Conservation (phyloP, 208 protist genomes). For the Crithidia brevicula region DNA sequence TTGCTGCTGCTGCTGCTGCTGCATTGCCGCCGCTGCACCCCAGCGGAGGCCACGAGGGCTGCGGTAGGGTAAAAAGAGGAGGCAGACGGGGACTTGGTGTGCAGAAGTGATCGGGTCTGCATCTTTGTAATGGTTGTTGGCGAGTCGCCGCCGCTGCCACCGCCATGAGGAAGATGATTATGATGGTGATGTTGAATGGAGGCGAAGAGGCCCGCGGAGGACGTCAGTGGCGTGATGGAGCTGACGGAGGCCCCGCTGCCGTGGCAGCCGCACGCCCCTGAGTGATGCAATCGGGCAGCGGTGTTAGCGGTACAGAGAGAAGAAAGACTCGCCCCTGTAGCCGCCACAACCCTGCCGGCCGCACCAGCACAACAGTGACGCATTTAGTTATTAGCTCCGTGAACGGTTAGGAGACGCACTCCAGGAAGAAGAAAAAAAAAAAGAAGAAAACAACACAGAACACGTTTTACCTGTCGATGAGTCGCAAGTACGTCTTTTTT, state of each 20-base stretch:
- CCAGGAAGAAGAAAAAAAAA: neutral
- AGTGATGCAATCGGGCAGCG: neutral
- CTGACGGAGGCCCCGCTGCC: too few species aligned
- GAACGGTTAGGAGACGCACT: neutral
- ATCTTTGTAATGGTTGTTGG: too few species aligned
- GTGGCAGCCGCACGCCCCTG: neutral
- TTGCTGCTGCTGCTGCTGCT: constrained; percentile 24
- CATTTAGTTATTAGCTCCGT: neutral
- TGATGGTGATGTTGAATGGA: too few species aligned
- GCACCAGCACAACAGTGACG: neutral
- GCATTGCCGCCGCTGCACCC: constrained; percentile 2
- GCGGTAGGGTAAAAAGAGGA: neutral
- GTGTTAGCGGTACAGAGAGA: neutral
- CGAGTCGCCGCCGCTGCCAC: too few species aligned
- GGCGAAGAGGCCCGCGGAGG: too few species aligned
- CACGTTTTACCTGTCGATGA: too few species aligned
- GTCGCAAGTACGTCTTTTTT: too few species aligned
- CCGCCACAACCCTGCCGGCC: neutral
- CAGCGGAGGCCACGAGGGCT: neutral
- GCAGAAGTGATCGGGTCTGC: too few species aligned
- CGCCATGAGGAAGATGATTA: too few species aligned
- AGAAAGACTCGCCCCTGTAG: neutral
- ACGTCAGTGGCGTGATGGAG: too few species aligned
- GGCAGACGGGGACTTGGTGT: neutral
- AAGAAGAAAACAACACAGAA: constrained; percentile 6